phyloP scores from a whole-genome alignment of 495 filamentous ascomycete genomes.

The Aspergillus sclerotiicarbonarius region DNA sequence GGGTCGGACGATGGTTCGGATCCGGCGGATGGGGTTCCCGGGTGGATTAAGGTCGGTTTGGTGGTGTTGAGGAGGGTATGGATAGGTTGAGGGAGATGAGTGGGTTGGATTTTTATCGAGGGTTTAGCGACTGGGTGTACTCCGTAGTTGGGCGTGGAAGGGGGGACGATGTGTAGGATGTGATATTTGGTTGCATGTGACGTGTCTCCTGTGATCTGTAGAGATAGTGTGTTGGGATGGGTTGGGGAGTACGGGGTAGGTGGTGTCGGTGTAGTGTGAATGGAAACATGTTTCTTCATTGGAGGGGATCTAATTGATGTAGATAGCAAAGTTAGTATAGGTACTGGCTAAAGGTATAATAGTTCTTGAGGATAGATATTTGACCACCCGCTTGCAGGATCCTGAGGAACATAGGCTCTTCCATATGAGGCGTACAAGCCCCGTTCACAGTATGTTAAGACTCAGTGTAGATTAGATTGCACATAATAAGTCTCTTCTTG shows the following conservation, averaged over 20 bases:
- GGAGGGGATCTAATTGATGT: too few species aligned
- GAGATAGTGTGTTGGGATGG: neutral
- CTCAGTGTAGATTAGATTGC: too few species aligned
- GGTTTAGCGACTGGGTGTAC: too few species aligned
- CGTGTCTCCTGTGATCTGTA: neutral
- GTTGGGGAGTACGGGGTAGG: neutral
- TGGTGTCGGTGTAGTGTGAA: neutral
- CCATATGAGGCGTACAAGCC: too few species aligned
- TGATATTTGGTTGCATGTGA: neutral
- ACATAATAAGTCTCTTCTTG: too few species aligned
- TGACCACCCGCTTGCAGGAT: too few species aligned
- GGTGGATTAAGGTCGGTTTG: constrained; percentile 30
- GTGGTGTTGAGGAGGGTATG: constrained; percentile 30
- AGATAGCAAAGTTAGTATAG: too few species aligned
- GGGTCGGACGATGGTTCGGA: constrained; percentile 19
- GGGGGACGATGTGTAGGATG: constrained; percentile 14
- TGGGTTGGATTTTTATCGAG: constrained; percentile 27
- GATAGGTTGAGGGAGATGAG: constrained; percentile 28
- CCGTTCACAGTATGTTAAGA: too few species aligned
- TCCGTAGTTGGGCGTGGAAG: constrained; percentile 28
- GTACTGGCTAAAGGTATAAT: too few species aligned
- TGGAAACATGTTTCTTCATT: neutral
- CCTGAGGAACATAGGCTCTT: too few species aligned
- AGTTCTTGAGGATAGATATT: too few species aligned
- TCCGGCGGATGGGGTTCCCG: constrained; percentile 19